Percentiles rank a stretch among this genome's conserved stretches.
phyloP scores from a whole-genome alignment of 2,329 filamentous ascomycete species.

The Emergomyces africanus region DNA sequence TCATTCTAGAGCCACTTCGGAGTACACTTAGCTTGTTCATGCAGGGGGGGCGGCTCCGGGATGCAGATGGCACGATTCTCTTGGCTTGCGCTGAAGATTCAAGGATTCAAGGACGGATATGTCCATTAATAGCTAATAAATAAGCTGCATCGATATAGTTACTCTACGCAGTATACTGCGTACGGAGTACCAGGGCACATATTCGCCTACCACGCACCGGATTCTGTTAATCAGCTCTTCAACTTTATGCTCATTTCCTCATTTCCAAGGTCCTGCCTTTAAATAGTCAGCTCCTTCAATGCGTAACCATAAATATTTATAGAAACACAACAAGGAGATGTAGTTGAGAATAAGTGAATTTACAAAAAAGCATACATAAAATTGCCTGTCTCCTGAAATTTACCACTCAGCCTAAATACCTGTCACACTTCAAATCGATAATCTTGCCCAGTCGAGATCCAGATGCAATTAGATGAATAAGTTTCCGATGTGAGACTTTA shows the following conservation, averaged over 20 bases:
- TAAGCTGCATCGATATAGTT: too few species aligned
- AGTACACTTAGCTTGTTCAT: neutral
- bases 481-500: neutral
- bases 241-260: neutral
- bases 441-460: neutral
- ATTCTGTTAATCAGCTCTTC: too few species aligned
- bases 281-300: neutral
- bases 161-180: too few species aligned
- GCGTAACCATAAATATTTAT: neutral
- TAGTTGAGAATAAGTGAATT: neutral
- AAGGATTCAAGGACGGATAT: too few species aligned
- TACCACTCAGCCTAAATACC: too few species aligned
- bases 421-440: neutral
- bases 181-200: too few species aligned
- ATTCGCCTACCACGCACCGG: too few species aligned
- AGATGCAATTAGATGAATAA: neutral
- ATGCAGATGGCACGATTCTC: neutral
- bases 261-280: neutral
- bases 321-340: neutral
- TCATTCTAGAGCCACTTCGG: neutral
- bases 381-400: neutral
- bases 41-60: neutral
- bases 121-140: too few species aligned
- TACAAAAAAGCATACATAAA: neutral
- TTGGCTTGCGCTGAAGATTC: too few species aligned